Base-by-base conservation (phyloP, 2,329 filamentous ascomycete species). In the Pseudocercospora eumusae region DNA sequence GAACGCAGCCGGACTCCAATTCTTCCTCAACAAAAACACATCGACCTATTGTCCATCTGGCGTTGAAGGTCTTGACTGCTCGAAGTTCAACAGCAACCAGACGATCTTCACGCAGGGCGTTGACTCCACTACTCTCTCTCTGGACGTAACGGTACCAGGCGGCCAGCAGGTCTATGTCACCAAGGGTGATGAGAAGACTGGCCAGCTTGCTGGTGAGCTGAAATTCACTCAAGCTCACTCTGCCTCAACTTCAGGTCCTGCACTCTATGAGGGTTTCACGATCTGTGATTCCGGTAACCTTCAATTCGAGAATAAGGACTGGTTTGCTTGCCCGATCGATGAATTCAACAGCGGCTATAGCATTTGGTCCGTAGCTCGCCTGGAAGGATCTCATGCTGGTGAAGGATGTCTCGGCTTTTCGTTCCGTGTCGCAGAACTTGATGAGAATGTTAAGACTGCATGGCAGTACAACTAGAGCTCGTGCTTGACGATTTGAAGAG, bases 161-260 rank as follows among this genome's bases (percentile, higher is more conserved):
- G 71, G 71, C 40, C 72, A 73, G 60, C 66, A 66, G 49, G 66
- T 70, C 60, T 74, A 73, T 68, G 65, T 75, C 50, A 69, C 71
- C 20, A 15, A 57, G 33, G 57, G 61, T 8, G 52, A 63, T 18
- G 57, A 57, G 11, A 27, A 33, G 21, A 57, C 63, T 25, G 58
- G 61, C 9, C 64, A 63, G 23, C 25, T 56, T n/a, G 55, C 55
- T 40, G 73, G 72, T 27, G 62, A 66, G n/a, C 49, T 75, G 18
- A 65, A 64, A 45, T 75, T 70, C 68, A 74, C 71, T 9, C 50
- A 60, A 33, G 66, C 71, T 9, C 71, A 74, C 69, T 70, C 68
- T 15, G 68, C 63, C 23, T 36, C 45, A 25, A 66, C 66, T 15
- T 66, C 69, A 15, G 54, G 64, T 3, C 68, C 64, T 47, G 64